These are phyloP conservation scores for Magnusiomyces tetraspermus DNA, from an alignment of 1,139 yeast species.

Conservation along the genomic window DNA sequence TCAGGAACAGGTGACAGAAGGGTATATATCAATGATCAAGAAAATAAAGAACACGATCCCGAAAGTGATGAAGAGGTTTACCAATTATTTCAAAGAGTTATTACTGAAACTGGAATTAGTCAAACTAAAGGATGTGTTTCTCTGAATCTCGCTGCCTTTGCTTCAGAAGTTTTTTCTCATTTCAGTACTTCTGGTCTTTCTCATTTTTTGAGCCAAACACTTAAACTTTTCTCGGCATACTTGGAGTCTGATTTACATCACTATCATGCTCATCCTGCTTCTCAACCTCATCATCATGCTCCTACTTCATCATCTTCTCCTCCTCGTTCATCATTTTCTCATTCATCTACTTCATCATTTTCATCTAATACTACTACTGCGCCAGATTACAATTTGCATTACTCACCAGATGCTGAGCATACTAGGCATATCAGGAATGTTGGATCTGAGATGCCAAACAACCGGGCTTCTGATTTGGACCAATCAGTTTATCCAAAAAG, in stretches of 20 bases:
- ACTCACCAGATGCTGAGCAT: background rate
- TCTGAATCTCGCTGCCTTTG: constrained; percentile 24
- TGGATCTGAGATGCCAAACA: too few species aligned
- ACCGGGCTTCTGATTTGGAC: too few species aligned
- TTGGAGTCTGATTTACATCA: background rate
- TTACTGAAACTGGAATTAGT: constrained; percentile 13
- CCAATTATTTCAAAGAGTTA: constrained; percentile 10
- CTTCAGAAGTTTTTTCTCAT: constrained; percentile 24
- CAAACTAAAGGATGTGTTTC: constrained; percentile 21
- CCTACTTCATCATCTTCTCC: too few species aligned
- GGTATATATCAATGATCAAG: too few species aligned
- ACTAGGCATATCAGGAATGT: too few species aligned
- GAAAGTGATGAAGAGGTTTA: constrained; percentile 4
- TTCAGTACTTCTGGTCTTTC: constrained; percentile 14
- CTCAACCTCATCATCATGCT: too few species aligned
- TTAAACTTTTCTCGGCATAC: constrained; percentile 21
- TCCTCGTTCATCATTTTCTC: too few species aligned
- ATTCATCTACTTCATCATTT: too few species aligned
- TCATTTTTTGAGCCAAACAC: constrained; percentile 21
- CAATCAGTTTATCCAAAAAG: too few species aligned
- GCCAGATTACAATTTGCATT: too few species aligned
- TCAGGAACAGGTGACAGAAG: background rate
- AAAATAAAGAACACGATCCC: too few species aligned
- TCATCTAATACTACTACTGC: too few species aligned
- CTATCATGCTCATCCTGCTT: background rate